phyloP scores from a whole-genome alignment of 768 basidiomycete genomes.

The Lentinula detonsa region DNA sequence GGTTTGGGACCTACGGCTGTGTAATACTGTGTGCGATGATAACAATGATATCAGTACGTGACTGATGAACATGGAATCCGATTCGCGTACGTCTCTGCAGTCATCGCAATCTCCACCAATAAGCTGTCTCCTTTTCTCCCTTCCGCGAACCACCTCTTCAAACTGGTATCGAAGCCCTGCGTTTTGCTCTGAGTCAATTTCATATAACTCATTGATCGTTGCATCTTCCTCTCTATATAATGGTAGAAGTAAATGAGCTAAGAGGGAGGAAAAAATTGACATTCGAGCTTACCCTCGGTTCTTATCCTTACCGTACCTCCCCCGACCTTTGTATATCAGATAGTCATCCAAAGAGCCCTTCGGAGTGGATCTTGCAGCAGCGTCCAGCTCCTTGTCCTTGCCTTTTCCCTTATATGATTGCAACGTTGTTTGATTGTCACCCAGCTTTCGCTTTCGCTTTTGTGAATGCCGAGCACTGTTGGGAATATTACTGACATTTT shows the following conservation, averaged over 20 bases:
- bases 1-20: constrained; percentile 71
- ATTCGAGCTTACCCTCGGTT: not conserved
- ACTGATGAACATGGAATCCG: constrained; percentile 7
- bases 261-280: not conserved
- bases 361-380: not conserved
- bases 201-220: constrained; percentile 60
- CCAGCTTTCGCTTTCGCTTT: not conserved
- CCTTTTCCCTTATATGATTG: not conserved
- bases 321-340: constrained; percentile 49
- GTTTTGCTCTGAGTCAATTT: constrained; percentile 63
- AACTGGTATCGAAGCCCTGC: constrained; percentile 61
- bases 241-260: not conserved
- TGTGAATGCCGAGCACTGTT: not conserved
- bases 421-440: not conserved
- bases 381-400: not conserved
- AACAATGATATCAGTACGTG: not conserved
- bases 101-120: constrained; percentile 78
- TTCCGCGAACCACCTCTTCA: constrained; percentile 70
- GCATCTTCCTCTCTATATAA: constrained; percentile 20
- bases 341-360: constrained; percentile 28
- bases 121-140: constrained; percentile 56
- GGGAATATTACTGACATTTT: not conserved
- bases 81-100: constrained; percentile 59
- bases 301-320: constrained; percentile 42
- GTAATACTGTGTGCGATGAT: constrained; percentile 57